phyloP scores from a whole-genome alignment of 176 grass and related monocot genomes.

The Musa beccarii region DNA sequence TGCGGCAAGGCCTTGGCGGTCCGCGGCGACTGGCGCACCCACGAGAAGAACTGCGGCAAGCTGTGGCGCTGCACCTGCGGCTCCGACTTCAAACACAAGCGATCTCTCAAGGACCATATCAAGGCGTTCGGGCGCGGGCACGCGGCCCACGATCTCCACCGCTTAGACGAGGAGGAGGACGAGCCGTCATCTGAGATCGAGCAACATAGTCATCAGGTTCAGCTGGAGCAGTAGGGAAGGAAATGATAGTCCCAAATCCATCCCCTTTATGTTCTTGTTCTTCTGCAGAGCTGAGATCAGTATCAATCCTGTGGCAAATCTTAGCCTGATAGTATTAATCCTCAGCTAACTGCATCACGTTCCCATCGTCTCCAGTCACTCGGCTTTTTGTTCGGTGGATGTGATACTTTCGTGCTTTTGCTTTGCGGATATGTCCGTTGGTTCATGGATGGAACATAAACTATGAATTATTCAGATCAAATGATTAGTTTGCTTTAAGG shows the following conservation, averaged over 20 bases:
- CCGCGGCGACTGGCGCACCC: conserved; percentile 77
- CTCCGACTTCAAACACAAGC: conserved; percentile 84
- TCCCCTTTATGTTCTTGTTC: no score
- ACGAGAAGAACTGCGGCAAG: conserved; percentile 91
- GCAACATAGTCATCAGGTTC: not conserved
- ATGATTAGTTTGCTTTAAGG: conserved; percentile 22
- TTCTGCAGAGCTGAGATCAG: not conserved
- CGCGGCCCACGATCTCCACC: conserved; percentile 48
- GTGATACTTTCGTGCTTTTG: conserved; percentile 1
- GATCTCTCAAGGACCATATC: conserved; percentile 74
- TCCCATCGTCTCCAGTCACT: not conserved
- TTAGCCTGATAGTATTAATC: conserved; percentile 1
- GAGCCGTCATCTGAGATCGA: conserved; percentile 44
- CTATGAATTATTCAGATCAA: conserved; percentile 20
- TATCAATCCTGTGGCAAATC: conserved; percentile 5
- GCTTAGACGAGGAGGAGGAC: conserved; percentile 46
- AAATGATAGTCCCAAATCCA: no score
- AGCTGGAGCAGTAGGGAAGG: not conserved
- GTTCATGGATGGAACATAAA: conserved; percentile 16
- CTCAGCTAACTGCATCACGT: not conserved
- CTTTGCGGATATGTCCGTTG: not conserved
- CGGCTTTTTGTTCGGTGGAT: conserved; percentile 5
- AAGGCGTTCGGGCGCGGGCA: conserved; percentile 45
- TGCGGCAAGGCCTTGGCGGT: conserved; percentile 80
- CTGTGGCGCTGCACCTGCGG: conserved; percentile 81